Conservation (phyloP, 2,329 filamentous ascomycete species). For the Conoideocrella luteorostrata region DNA sequence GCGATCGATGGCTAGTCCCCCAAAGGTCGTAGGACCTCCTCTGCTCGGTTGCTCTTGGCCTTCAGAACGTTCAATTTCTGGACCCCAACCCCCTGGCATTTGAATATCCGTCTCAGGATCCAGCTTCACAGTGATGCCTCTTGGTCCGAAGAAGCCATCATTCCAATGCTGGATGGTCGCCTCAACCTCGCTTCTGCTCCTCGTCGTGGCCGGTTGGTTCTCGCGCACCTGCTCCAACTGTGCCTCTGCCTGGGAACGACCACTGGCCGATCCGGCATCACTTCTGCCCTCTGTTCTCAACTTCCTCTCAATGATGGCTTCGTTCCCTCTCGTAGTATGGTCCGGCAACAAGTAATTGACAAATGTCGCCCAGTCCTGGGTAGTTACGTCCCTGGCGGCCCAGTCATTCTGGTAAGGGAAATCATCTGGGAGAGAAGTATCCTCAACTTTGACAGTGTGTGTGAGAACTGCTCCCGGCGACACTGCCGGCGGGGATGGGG, state of each 20-base stretch:
- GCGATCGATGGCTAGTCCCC: constrained; percentile 35
- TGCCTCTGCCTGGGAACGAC: constrained; percentile 28
- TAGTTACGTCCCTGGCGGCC: constrained; percentile 36
- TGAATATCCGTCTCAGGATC: constrained; percentile 13
- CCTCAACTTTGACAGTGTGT: constrained; percentile 28
- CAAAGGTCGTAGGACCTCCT: constrained; percentile 13
- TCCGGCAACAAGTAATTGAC: constrained; percentile 49
- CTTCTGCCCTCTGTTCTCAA: constrained; percentile 32
- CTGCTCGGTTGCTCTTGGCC: constrained; percentile 7
- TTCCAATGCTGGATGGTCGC: constrained; percentile 49
- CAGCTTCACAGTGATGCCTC: constrained; percentile 38
- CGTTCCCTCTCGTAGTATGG: constrained; percentile 37
- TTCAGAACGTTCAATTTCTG: constrained; percentile 14
- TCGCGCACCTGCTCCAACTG: constrained; percentile 32
- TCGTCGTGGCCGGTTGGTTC: constrained; percentile 16
- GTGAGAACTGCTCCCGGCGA: constrained; percentile 19
- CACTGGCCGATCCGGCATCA: constrained; percentile 20
- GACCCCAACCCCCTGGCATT: constrained; percentile 21
- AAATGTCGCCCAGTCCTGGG: constrained; percentile 54
- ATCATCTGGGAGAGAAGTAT: constrained; percentile 32
- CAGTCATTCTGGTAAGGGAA: constrained; percentile 37
- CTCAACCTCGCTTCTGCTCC: constrained; percentile 26
- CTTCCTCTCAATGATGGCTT: constrained; percentile 43
- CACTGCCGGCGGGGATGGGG: constrained; percentile 14
- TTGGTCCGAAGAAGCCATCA: constrained; percentile 46